These are phyloP conservation scores for Xylaria sp. DNA, from an alignment of 2,329 filamentous ascomycete genomes.

Conservation along the genomic window DNA sequence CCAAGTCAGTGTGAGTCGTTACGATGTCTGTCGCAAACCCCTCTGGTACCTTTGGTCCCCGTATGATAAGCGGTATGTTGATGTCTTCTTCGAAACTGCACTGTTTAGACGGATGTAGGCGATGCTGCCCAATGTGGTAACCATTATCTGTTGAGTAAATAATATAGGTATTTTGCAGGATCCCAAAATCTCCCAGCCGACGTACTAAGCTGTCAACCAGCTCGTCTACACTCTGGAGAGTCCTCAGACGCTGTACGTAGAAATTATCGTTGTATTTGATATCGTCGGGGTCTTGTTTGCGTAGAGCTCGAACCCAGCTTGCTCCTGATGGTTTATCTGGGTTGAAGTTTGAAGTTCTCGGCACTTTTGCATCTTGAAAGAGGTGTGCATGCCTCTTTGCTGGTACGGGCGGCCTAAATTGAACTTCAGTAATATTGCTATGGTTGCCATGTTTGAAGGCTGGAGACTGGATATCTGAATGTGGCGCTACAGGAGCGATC, in stretches of 20 bases:
- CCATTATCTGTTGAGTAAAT: constrained; percentile 70
- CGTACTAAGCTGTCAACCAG: constrained; percentile 60
- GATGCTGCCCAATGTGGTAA: constrained; percentile 69
- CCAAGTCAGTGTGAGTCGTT: constrained; percentile 71
- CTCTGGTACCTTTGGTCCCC: constrained; percentile 63
- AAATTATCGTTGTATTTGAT: constrained; percentile 62
- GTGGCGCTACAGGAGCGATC: constrained; percentile 68
- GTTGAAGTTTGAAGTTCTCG: constrained; percentile 74
- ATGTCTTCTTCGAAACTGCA: constrained; percentile 70
- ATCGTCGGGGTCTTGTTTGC: constrained; percentile 52
- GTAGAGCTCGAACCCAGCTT: constrained; percentile 57
- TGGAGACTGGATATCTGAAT: constrained; percentile 55
- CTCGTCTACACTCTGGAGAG: constrained; percentile 66
- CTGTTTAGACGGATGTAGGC: constrained; percentile 66
- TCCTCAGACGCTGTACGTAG: constrained; percentile 61
- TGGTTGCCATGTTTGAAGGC: constrained; percentile 41
- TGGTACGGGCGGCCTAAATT: constrained; percentile 63
- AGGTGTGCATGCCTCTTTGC: constrained; percentile 68
- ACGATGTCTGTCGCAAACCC: constrained; percentile 55
- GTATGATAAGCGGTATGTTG: constrained; percentile 65
- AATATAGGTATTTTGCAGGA: constrained; percentile 64
- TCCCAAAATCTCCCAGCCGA: constrained; percentile 52
- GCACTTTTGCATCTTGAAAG: constrained; percentile 68
- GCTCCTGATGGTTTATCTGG: constrained; percentile 60
- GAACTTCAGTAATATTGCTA: constrained; percentile 46